phyloP scores from a whole-genome alignment of 345 rosid genomes.

The Balakata baccata region DNA sequence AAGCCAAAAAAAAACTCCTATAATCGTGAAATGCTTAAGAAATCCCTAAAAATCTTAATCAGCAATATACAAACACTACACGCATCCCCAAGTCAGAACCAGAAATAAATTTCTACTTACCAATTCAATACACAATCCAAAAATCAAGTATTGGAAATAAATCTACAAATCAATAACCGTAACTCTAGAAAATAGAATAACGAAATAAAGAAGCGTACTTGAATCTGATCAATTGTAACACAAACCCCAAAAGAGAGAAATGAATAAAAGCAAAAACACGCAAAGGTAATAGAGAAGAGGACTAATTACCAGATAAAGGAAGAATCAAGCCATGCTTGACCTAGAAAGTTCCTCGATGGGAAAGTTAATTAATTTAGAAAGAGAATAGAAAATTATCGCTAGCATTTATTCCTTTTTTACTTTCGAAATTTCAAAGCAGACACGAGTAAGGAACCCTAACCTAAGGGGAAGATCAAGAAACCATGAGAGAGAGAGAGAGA shows the following conservation, averaged over 20 bases:
- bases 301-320: conserved; percentile 37
- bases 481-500: not conserved
- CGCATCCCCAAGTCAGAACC: not conserved
- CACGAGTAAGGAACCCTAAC: conserved; percentile 50
- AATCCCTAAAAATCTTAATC: not conserved
- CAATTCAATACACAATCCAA: not conserved
- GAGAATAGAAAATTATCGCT: conserved; percentile 10
- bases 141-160: not conserved
- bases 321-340: conserved; percentile 44
- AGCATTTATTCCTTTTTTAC: conserved; percentile 1
- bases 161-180: too few relatives aligned
- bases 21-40: too few relatives aligned
- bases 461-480: conserved; percentile 22
- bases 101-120: not conserved
- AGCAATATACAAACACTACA: not conserved
- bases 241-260: not conserved
- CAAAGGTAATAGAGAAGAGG: conserved; percentile 6
- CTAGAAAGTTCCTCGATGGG: conserved; percentile 27
- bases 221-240: not conserved
- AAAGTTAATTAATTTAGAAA: conserved; percentile 12
- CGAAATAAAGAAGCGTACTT: not conserved
- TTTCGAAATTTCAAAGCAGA: conserved; percentile 9
- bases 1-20: not conserved
- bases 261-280: conserved; percentile 5
- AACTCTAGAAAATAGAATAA: not conserved